These are phyloP conservation scores for Brachypodium distachyon DNA, from an alignment of 202 grass and related monocot genomes.

Conservation along the genomic window DNA sequence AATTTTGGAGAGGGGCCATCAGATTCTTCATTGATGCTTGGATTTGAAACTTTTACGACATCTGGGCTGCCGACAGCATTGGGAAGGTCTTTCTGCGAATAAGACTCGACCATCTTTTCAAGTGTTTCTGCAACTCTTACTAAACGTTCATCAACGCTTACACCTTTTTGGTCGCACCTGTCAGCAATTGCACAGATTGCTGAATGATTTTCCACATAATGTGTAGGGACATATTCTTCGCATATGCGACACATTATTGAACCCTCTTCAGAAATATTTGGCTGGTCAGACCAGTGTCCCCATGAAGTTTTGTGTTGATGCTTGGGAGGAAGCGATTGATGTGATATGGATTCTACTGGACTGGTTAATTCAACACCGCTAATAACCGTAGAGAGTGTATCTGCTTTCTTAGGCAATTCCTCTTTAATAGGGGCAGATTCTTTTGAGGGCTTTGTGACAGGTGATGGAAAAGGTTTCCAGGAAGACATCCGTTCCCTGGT, in stretches of 20 bases:
- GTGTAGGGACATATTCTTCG: constrained; percentile 98
- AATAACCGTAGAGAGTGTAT: constrained; percentile 16
- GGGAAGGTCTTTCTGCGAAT: constrained; percentile 63
- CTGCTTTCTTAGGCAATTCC: constrained; percentile 42
- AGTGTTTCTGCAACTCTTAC: constrained; percentile 79
- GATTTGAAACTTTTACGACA: constrained; percentile 68
- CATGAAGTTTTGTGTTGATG: constrained; percentile 79
- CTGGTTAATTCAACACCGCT: constrained; percentile 50
- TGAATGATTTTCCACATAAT: constrained; percentile 90
- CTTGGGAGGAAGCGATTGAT: constrained; percentile 53
- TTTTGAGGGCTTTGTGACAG: constrained; percentile 45
- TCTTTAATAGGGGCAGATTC: constrained; percentile 43
- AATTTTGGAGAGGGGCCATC: constrained; percentile 83
- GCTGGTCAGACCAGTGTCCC: constrained; percentile 93
- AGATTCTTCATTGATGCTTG: constrained; percentile 86
- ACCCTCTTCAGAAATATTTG: constrained; percentile 91
- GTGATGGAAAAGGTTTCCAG: constrained; percentile 84
- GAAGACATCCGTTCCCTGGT: constrained; percentile 75
- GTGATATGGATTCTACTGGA: constrained; percentile 55
- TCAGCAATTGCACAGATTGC: constrained; percentile 89
- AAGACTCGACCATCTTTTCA: constrained; percentile 83
- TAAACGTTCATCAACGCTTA: constrained; percentile 89
- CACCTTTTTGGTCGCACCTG: constrained; percentile 93
- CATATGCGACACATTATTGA: constrained; percentile 99
- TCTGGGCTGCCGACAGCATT: constrained; percentile 54